A percentile compares a stretch with the other conserved stretches of the same genome.
Conservation (phyloP, 768 basidiomycete species). For the Russula olivacea region DNA sequence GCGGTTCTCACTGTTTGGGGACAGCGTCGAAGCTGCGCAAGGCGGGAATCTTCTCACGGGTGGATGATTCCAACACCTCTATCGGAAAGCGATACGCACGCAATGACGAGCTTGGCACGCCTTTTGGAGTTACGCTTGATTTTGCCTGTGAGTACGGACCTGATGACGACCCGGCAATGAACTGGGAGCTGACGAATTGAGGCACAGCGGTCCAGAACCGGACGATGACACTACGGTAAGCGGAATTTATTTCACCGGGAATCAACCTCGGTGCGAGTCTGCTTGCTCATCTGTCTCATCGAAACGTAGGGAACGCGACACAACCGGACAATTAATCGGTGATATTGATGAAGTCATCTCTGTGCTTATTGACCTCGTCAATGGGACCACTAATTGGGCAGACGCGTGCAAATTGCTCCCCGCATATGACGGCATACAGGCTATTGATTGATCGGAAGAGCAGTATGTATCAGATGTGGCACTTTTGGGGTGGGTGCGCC, state of each 20-base stretch:
- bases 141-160: slow-evolving; percentile 65
- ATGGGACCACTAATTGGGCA: slow-evolving; percentile 71
- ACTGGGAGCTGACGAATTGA: slow-evolving; percentile 9
- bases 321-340: slow-evolving; percentile 89
- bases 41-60: slow-evolving; percentile 85
- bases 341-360: slow-evolving; percentile 81
- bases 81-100: slow-evolving; percentile 97
- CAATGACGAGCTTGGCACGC: slow-evolving; percentile 98
- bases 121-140: slow-evolving; percentile 93
- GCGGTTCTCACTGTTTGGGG: slow-evolving; percentile 21
- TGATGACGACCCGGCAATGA: slow-evolving; percentile 21
- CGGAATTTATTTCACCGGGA: not conserved
- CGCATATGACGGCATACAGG: slow-evolving; percentile 86
- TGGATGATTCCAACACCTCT: slow-evolving; percentile 91
- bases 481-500: slow-evolving; percentile 21
- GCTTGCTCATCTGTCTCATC: slow-evolving; percentile 5
- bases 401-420: slow-evolving; percentile 66
- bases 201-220: slow-evolving; percentile 76
- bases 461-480: not conserved
- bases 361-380: slow-evolving; percentile 71
- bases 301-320: slow-evolving; percentile 77
- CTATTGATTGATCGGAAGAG: slow-evolving; percentile 43
- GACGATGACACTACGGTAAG: slow-evolving; percentile 90
- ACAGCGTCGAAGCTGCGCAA: slow-evolving; percentile 81
- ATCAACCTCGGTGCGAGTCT: not conserved